Conservation (phyloP, 169 alveolate genomes). For the Plasmodium cynomolgi region DNA sequence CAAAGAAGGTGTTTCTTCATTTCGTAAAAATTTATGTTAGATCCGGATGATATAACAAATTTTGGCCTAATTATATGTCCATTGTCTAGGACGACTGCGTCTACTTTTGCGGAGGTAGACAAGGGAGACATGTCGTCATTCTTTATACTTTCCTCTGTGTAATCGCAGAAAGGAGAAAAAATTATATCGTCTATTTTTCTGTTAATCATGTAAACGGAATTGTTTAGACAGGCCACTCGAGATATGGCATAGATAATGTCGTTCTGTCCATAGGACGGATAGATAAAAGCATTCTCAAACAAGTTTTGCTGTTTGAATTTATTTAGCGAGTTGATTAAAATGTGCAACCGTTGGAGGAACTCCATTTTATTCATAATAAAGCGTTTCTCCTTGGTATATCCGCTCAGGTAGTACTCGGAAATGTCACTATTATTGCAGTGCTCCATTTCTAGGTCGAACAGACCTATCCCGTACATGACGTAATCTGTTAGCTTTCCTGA, state of each 20-base stretch:
- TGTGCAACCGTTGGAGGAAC: constrained; percentile 40
- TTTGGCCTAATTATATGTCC: constrained; percentile 35
- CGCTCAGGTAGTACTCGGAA: constrained; percentile 49
- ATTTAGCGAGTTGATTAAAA: constrained; percentile 52
- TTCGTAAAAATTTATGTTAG: constrained; percentile 41
- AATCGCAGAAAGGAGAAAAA: not conserved
- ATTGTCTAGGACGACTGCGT: constrained; percentile 31
- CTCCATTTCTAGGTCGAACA: constrained; percentile 35
- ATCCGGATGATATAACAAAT: constrained; percentile 66
- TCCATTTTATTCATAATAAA: constrained; percentile 39
- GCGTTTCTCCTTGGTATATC: constrained; percentile 35
- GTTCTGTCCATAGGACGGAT: constrained; percentile 60
- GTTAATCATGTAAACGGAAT: constrained; percentile 57
- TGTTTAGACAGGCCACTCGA: constrained; percentile 50
- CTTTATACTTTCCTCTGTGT: not conserved
- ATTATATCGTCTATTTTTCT: constrained; percentile 39
- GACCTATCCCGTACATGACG: constrained; percentile 53
- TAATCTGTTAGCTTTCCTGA: constrained; percentile 36
- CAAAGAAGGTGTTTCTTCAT: constrained; percentile 40
- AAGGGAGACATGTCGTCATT: not conserved
- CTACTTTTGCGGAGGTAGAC: not conserved
- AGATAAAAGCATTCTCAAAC: constrained; percentile 51
- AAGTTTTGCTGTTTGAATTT: constrained; percentile 54
- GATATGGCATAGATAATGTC: constrained; percentile 63
- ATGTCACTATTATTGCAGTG: constrained; percentile 16